A percentile compares a stretch with the other conserved stretches of the same genome.
These are phyloP conservation scores for Xylaria sp. DNA, from an alignment of 2,329 filamentous ascomycete species.

Conservation along the genomic window DNA sequence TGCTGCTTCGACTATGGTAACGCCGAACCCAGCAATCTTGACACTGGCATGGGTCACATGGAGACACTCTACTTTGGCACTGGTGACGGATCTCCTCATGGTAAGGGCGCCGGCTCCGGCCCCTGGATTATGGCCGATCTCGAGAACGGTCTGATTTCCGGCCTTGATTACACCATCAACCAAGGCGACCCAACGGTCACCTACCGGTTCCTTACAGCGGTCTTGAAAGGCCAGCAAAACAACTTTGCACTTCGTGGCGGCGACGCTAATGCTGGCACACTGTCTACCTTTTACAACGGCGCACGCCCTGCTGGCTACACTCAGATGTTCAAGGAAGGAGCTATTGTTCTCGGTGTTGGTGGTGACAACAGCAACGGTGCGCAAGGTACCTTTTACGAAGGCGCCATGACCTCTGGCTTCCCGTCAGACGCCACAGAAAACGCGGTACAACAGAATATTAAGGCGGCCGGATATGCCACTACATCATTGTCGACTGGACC, in stretches of 20 bases:
- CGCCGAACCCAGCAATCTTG: slow-evolving; percentile 60
- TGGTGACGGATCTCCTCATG: slow-evolving; percentile 60
- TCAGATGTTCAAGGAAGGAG: slow-evolving; percentile 71
- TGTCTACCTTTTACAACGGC: slow-evolving; percentile 67
- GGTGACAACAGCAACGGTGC: slow-evolving; percentile 70
- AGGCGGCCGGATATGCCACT: slow-evolving; percentile 65
- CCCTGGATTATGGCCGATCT: slow-evolving; percentile 77
- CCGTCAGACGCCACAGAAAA: slow-evolving; percentile 68
- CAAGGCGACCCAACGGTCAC: slow-evolving; percentile 61
- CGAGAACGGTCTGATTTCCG: slow-evolving; percentile 73
- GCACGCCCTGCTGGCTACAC: slow-evolving; percentile 67
- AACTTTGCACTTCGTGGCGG: slow-evolving; percentile 69
- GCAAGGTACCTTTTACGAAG: slow-evolving; percentile 73
- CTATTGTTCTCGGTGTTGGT: slow-evolving; percentile 73
- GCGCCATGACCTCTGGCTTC: slow-evolving; percentile 71
- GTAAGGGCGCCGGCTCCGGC: slow-evolving; percentile 66
- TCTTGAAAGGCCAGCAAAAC: slow-evolving; percentile 65
- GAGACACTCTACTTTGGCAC: slow-evolving; percentile 71
- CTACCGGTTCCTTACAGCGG: slow-evolving; percentile 65
- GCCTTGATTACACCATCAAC: slow-evolving; percentile 58
- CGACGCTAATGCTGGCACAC: slow-evolving; percentile 61
- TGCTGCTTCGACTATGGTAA: slow-evolving; percentile 70
- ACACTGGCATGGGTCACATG: slow-evolving; percentile 73
- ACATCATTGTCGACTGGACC: slow-evolving; percentile 58
- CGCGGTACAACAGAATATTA: slow-evolving; percentile 68